Percentiles rank a stretch among this genome's conserved stretches.
Evolutionary conservation across 768 basidiomycete species (phyloP).

Genomic region (Mycena amicta): DNA sequence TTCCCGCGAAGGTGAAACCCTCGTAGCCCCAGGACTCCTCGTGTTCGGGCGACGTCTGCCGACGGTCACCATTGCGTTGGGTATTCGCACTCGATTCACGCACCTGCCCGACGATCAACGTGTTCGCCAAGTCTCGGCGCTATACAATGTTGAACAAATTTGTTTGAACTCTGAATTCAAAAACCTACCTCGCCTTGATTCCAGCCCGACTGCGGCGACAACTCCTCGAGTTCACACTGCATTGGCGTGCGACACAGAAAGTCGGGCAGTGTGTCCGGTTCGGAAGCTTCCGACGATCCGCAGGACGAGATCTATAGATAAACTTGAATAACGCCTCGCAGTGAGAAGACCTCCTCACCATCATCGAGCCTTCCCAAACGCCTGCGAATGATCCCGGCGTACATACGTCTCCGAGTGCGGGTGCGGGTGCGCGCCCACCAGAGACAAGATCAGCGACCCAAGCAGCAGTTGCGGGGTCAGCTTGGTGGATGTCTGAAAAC

Average conservation of each 20-base stretch:
- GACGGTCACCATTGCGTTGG: constrained; percentile 13
- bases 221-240: constrained; percentile 51
- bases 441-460: constrained; percentile 14
- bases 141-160: neutral
- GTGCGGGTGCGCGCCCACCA: too few relatives aligned
- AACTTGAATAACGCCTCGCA: constrained; percentile 3
- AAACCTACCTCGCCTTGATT: neutral
- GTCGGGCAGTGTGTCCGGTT: constrained; percentile 19
- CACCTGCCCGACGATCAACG: constrained; percentile 41
- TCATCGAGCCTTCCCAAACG: constrained; percentile 62
- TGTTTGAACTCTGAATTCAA: neutral
- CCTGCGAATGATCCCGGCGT: constrained; percentile 51
- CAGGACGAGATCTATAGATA: constrained; percentile 16
- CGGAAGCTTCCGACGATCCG: constrained; percentile 11
- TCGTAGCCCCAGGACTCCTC: constrained; percentile 61
- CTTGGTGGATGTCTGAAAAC: constrained; percentile 43
- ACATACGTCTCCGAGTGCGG: constrained; percentile 9
- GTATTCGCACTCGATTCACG: constrained; percentile 18
- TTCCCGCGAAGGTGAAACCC: constrained; percentile 61
- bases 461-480: constrained; percentile 5
- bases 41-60: constrained; percentile 54
- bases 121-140: neutral
- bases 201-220: neutral
- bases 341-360: constrained; percentile 39
- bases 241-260: constrained; percentile 51